Evolutionary conservation across 2,329 filamentous ascomycete genomes (phyloP).

Genomic region (Aspergillus sp.): DNA sequence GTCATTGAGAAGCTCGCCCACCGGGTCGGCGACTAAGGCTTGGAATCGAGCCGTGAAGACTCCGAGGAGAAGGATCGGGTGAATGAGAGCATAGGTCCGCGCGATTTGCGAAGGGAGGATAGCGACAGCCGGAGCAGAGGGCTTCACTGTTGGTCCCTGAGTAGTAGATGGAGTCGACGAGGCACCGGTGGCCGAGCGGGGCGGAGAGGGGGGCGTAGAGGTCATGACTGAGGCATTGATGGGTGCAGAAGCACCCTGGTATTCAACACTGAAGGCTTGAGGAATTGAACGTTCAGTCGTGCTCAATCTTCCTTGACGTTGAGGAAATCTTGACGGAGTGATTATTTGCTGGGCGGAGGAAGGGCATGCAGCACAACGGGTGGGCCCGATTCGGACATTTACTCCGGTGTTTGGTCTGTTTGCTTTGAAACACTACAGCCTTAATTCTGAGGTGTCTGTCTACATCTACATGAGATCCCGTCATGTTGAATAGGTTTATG

Average conservation of each 20-base stretch:
- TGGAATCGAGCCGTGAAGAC: conserved; percentile 61
- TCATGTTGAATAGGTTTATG: no score
- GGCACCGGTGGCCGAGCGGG: background rate
- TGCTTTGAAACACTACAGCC: no score
- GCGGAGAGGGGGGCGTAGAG: conserved; percentile 6
- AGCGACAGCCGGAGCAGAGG: conserved; percentile 38
- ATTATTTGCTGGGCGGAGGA: no score
- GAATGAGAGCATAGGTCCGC: conserved; percentile 57
- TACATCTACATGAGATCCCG: no score
- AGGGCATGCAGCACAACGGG: no score
- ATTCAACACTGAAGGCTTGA: no score
- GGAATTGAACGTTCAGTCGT: no score
- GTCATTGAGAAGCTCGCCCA: conserved; percentile 56
- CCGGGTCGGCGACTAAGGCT: conserved; percentile 65
- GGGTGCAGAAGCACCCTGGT: conserved; percentile 6
- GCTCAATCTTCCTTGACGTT: no score
- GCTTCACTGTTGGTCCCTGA: conserved; percentile 14
- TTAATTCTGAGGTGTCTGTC: no score
- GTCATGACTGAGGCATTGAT: conserved; percentile 4
- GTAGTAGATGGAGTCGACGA: background rate
- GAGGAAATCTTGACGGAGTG: no score
- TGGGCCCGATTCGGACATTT: no score
- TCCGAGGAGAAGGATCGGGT: conserved; percentile 63
- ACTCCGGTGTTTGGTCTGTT: no score
- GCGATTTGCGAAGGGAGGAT: conserved; percentile 46